Base-by-base conservation (phyloP, 305 asterid genomes). In the Ilex paraguariensis region DNA sequence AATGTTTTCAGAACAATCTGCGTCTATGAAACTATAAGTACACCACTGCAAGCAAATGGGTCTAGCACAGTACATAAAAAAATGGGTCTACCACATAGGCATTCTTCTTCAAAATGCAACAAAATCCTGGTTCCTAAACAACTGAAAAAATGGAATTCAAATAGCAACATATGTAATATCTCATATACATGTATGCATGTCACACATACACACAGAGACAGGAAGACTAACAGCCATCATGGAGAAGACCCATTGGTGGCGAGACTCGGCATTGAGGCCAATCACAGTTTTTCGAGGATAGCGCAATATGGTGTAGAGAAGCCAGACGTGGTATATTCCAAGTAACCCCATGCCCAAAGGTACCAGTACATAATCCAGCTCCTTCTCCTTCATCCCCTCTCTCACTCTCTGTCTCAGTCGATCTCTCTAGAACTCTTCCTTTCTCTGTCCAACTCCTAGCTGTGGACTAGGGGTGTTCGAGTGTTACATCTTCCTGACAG, bases 221-320 rank as follows among this genome's bases (percentile, higher is more conserved):
- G 15, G 50, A 48, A 55, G 51, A 78, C 90, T 69, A 14, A 87
- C 97, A 42, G 84, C 21, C 97, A 87, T 90, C 75, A 90, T 70
- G 74, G 86, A 81, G 77, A 73, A 73, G 69, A 85, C 82, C 97
- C 97, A 90, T 51, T 64, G 72, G 44, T 70, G 88, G 60, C 95
- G 94, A 74, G 82, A 79, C 67, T 90, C 84, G 30, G 93, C 65
- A 71, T 87, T 90, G 40, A 87, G 80, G 3, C 92, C 97, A 56
- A 90, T 77, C 39, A 85, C 95, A 8, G 95, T 85, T 75, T 79
- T 75, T 52, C 57, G 73, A 8, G 97, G 97, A 51, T 66, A n/a
- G 10, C 67, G 69, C 9, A 63, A n/a, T 0, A 87, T 76, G 68
- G 81, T 76, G 72, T 36, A 70, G 46, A 90, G 76, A 67, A 90